Conservation (phyloP, 345 rosid genomes). For the Brassica carinata region DNA sequence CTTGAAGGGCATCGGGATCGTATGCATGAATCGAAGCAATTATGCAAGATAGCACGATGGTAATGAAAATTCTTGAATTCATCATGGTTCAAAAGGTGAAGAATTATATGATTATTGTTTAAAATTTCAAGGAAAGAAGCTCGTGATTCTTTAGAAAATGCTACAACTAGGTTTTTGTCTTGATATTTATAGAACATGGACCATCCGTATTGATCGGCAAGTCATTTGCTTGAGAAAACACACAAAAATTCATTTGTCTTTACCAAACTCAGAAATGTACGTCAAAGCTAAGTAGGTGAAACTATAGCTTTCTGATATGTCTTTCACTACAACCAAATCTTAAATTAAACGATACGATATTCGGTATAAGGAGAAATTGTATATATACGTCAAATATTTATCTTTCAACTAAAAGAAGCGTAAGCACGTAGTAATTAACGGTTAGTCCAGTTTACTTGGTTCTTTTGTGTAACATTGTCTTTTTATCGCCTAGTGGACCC, state of each 20-base stretch:
- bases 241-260: slow-evolving; percentile 12
- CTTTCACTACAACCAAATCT: slow-evolving; percentile 28
- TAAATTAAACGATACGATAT: neutral
- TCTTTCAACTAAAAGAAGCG: neutral
- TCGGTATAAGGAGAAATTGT: neutral
- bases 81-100: slow-evolving; percentile 12
- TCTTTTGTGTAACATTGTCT: neutral
- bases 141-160: neutral
- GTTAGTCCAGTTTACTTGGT: neutral
- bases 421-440: neutral
- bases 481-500: neutral
- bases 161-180: neutral
- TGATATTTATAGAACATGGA: slow-evolving; percentile 21
- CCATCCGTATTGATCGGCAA: neutral
- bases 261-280: slow-evolving; percentile 38
- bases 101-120: neutral
- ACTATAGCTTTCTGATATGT: slow-evolving; percentile 12
- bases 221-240: slow-evolving; percentile 13
- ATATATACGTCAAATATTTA: neutral
- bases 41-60: slow-evolving; percentile 26
- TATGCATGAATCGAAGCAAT: slow-evolving; percentile 42
- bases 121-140: neutral
- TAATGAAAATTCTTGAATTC: slow-evolving; percentile 5
- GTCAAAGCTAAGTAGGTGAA: slow-evolving; percentile 30
- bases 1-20: slow-evolving; percentile 73